Evolutionary conservation across 2,329 filamentous ascomycete species (phyloP).

Genomic region (Diplodia sapinea): DNA sequence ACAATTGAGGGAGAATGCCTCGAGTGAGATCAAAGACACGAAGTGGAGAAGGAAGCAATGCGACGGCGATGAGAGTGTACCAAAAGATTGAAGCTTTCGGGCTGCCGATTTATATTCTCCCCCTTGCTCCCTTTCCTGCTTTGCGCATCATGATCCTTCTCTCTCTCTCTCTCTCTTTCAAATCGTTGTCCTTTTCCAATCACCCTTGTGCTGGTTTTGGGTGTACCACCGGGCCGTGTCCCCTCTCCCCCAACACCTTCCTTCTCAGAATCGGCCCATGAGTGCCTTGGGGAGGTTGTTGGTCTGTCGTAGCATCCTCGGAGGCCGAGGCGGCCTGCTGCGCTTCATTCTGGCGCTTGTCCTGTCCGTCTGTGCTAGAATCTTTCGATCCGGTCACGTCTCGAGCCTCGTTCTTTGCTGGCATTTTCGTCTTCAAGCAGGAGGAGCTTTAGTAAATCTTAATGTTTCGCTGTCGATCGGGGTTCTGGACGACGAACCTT

Average conservation of each 20-base stretch:
- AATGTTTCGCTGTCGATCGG: not conserved
- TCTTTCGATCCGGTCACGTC: not conserved
- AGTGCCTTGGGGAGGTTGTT: conserved; percentile 21
- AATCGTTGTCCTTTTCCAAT: not conserved
- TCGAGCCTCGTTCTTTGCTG: not conserved
- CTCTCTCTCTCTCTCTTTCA: too few species aligned
- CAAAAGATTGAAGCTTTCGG: too few species aligned
- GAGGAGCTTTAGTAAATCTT: not conserved
- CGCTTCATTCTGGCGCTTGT: not conserved
- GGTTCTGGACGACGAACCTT: not conserved
- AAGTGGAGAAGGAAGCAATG: too few species aligned
- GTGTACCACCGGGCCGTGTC: conserved; percentile 40
- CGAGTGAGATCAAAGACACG: too few species aligned
- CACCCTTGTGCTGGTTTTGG: not conserved
- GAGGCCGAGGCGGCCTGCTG: not conserved
- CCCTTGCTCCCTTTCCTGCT: too few species aligned
- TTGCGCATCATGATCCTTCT: too few species aligned
- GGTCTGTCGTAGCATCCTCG: not conserved
- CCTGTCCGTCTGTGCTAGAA: not conserved
- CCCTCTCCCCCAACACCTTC: conserved; percentile 39
- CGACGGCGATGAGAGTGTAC: too few species aligned
- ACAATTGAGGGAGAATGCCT: too few species aligned
- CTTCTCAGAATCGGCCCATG: conserved; percentile 36
- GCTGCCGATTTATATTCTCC: too few species aligned
- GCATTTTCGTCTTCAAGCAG: not conserved